These are phyloP conservation scores for Fusarium pseudocircinatum DNA, from an alignment of 2,329 filamentous ascomycete genomes.

Conservation along the genomic window DNA sequence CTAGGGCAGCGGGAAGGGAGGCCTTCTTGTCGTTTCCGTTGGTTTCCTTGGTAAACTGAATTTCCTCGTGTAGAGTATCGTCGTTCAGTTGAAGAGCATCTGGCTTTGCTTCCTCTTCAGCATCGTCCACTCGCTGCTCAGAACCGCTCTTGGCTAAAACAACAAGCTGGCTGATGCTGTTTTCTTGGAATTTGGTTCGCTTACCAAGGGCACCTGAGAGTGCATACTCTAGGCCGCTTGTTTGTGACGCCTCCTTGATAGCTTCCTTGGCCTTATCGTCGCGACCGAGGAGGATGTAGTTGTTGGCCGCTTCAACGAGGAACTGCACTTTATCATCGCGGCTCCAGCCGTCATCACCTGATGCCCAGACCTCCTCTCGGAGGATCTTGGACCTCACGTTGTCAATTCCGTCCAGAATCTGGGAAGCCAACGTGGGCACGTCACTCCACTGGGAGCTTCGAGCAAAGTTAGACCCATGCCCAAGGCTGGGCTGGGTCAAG, in stretches of 20 bases:
- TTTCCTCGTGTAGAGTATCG: constrained; percentile 89
- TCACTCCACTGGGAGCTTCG: constrained; percentile 68
- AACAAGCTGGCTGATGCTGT: constrained; percentile 86
- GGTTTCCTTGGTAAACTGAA: constrained; percentile 75
- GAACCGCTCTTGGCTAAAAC: constrained; percentile 82
- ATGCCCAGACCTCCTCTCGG: constrained; percentile 51
- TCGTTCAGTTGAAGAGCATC: constrained; percentile 84
- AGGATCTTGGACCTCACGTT: constrained; percentile 54
- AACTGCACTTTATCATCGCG: constrained; percentile 72
- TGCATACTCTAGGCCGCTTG: constrained; percentile 80
- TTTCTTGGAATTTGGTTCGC: constrained; percentile 81
- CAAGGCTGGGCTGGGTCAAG: constrained; percentile 65
- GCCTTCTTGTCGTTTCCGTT: constrained; percentile 50
- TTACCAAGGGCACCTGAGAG: constrained; percentile 89
- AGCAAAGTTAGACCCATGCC: constrained; percentile 63
- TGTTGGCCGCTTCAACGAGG: constrained; percentile 81
- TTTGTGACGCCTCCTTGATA: constrained; percentile 71
- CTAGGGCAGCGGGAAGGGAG: constrained; percentile 68
- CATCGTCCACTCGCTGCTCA: constrained; percentile 36
- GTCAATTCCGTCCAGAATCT: constrained; percentile 55
- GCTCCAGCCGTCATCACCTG: constrained; percentile 50
- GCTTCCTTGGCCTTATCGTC: constrained; percentile 79
- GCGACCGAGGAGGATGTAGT: constrained; percentile 84
- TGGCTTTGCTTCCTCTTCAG: constrained; percentile 56
- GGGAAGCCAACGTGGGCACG: constrained; percentile 63